These are phyloP conservation scores for Fusarium staphyleae DNA, from an alignment of 2,329 filamentous ascomycete genomes.

Conservation along the genomic window DNA sequence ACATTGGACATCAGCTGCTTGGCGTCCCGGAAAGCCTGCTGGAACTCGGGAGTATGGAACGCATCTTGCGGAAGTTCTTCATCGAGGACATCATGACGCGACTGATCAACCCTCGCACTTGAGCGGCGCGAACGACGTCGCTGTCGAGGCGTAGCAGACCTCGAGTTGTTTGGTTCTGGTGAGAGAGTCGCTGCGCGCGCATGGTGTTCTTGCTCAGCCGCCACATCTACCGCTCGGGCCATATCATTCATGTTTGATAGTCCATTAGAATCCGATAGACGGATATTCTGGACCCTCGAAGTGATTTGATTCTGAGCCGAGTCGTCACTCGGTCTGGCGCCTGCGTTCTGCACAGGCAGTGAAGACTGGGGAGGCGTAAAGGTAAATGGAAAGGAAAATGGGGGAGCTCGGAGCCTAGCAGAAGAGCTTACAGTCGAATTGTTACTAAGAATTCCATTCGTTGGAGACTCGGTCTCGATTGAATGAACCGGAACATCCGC, in stretches of 20 bases:
- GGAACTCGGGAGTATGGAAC: conserved; percentile 48
- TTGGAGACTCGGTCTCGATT: conserved; percentile 10
- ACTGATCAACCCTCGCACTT: neutral
- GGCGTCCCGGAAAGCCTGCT: conserved; percentile 45
- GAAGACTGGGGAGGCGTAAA: conserved; percentile 7
- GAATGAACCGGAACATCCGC: conserved; percentile 27
- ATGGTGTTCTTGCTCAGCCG: conserved; percentile 10
- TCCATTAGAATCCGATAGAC: conserved; percentile 12
- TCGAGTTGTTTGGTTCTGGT: conserved; percentile 4
- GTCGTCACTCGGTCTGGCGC: neutral
- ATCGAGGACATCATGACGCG: conserved; percentile 38
- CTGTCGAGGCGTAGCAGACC: conserved; percentile 6
- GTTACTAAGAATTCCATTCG: neutral
- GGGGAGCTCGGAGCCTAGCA: conserved; percentile 20
- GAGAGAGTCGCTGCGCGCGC: conserved; percentile 16
- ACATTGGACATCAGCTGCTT: conserved; percentile 45
- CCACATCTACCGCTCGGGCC: conserved; percentile 12
- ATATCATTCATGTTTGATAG: conserved; percentile 1
- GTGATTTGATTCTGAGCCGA: conserved; percentile 3
- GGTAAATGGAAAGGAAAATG: conserved; percentile 18
- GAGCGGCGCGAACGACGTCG: conserved; percentile 18
- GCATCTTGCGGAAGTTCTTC: conserved; percentile 47
- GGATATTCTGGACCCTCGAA: conserved; percentile 5
- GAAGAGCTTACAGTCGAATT: neutral
- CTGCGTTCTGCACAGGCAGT: neutral